Percentiles rank a stretch among this genome's conserved stretches.
These are phyloP conservation scores for Ophiostoma populinum DNA, from an alignment of 2,329 filamentous ascomycete genomes.

Conservation along the genomic window DNA sequence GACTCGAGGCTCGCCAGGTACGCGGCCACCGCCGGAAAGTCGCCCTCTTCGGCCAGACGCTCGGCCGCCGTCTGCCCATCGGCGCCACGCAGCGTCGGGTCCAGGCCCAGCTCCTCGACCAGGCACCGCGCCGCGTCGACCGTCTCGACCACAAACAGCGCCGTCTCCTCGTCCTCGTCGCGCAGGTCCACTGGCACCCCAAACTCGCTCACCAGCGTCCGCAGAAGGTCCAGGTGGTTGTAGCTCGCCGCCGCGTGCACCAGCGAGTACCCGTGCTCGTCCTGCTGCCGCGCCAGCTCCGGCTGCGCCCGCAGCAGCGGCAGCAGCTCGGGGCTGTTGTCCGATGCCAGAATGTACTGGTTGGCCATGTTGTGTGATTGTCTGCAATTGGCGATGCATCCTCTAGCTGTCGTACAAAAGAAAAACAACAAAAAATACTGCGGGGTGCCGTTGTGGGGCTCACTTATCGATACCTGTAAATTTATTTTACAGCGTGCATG, in stretches of 20 bases:
- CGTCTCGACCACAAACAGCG: slow-evolving; percentile 83
- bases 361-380: slow-evolving; percentile 32
- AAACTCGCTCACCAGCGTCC: slow-evolving; percentile 58
- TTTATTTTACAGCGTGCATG: too few species aligned
- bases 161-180: slow-evolving; percentile 86
- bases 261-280: slow-evolving; percentile 85
- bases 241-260: slow-evolving; percentile 89
- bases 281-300: slow-evolving; percentile 60
- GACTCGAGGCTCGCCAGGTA: slow-evolving; percentile 38
- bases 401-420: too few species aligned
- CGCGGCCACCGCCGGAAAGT: slow-evolving; percentile 56
- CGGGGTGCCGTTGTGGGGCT: too few species aligned
- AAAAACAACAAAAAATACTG: too few species aligned
- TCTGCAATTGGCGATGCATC: neutral
- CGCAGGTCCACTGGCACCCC: slow-evolving; percentile 61
- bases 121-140: slow-evolving; percentile 61
- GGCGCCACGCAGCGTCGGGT: slow-evolving; percentile 45
- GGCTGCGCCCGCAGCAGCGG: slow-evolving; percentile 58
- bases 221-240: slow-evolving; percentile 66
- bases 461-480: too few species aligned
- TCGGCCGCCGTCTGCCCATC: slow-evolving; percentile 69
- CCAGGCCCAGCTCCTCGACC: slow-evolving; percentile 65
- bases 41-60: slow-evolving; percentile 61
- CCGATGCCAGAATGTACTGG: slow-evolving; percentile 61
- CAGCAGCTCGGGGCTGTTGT: slow-evolving; percentile 59